Evolutionary conservation across 176 grass and related monocot genomes (phyloP), one percentile per base, ranked within the genome.

Genomic region (Coix lacrymajobi): DNA sequence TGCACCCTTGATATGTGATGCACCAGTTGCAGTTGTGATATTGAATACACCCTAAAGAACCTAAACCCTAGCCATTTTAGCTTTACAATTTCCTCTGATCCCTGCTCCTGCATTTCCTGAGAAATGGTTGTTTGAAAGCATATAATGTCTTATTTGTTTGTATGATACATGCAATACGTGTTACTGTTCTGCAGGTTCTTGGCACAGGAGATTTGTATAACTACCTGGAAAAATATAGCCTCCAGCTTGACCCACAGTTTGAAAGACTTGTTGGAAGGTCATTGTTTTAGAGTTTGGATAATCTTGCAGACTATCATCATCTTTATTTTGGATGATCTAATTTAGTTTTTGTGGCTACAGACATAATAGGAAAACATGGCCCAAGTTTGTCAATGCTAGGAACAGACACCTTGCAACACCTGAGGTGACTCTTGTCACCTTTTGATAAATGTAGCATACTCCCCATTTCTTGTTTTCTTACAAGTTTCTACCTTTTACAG

Each of bases 201-300:
- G 96, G 93, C n/a, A 99, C 93, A 60, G 87, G 90, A 76, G 87
- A 92, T 77, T 83, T 99, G 81, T 86, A 86, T 84, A 78, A 79
- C 56, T 99, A 94, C 77, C 93, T 99, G 7, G 66, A 87, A 76
- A 99, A 89, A 85, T 99, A 99, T 15, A 83, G 83, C 44, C 80
- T 96, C 17, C 76, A 93, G 68, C 89, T 96, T 67, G 96, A 99
- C 31, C 93, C 87, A 15, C 89, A 96, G 39, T 73, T 96, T 11
- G 87, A 93, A 83, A 92, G 74, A 79, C 82, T 96, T 67, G 69
- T 99, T 87, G 93, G 96, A 78, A 96, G 93, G 96, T 92, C 29
- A 56, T 69, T 84, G 22, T 41, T 90, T 64, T 67, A 17, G 63
- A 49, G 67, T 89, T 63, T 54, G 17, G 56, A 43, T 77, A 66